A percentile compares a stretch with the other conserved stretches of the same genome.
Conservation (phyloP, 179 eudicot species). For the Carnegiea gigantea region DNA sequence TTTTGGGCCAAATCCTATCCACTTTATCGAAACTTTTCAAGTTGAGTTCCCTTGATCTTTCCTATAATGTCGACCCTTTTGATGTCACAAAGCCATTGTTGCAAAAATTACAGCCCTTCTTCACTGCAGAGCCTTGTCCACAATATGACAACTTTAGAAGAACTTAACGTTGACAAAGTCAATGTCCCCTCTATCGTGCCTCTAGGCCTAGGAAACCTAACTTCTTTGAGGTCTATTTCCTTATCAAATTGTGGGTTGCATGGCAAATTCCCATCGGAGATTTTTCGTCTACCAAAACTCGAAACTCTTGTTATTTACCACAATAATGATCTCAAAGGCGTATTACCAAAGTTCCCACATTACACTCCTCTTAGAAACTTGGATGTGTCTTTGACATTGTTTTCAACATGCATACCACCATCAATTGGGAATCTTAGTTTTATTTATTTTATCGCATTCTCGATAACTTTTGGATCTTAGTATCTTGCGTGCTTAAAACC, state of each 20-base stretch:
- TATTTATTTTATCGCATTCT: too few species aligned
- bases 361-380: conserved; percentile 23
- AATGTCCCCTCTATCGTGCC: conserved; percentile 35
- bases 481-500: too few species aligned
- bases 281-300: conserved; percentile 31
- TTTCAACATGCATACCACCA: conserved; percentile 25
- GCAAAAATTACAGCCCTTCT: conserved; percentile 21
- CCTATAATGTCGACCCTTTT: neutral
- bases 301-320: neutral
- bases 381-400: conserved; percentile 8
- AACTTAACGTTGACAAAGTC: conserved; percentile 39
- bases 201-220: conserved; percentile 13
- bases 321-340: conserved; percentile 30
- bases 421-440: conserved; percentile 23
- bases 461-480: too few species aligned
- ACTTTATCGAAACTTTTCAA: conserved; percentile 34
- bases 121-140: conserved; percentile 28
- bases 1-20: conserved; percentile 30
- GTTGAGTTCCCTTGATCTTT: conserved; percentile 25
- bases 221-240: conserved; percentile 24
- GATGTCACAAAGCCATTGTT: neutral
- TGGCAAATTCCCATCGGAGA: conserved; percentile 30
- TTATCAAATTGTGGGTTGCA: conserved; percentile 25
- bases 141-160: conserved; percentile 30
- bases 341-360: conserved; percentile 25